A percentile compares a stretch with the other conserved stretches of the same genome.
These are phyloP conservation scores for Spatholobus suberectus DNA, from an alignment of 306 rosid species.

Conservation along the genomic window DNA sequence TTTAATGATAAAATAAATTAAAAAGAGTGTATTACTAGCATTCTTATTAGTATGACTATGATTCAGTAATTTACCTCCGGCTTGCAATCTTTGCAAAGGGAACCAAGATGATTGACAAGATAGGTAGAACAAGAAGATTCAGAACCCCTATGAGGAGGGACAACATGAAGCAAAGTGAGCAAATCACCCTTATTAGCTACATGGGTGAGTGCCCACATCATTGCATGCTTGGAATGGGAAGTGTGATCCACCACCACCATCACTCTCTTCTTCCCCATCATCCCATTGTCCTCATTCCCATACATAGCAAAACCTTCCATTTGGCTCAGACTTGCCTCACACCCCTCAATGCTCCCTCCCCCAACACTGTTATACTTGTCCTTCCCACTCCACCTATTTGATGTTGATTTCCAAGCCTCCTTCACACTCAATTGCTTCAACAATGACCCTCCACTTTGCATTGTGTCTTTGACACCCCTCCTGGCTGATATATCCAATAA, in stretches of 20 bases:
- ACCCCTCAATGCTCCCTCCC: conserved; percentile 22
- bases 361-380: conserved; percentile 30
- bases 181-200: conserved; percentile 76
- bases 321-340: conserved; percentile 54
- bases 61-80: conserved; percentile 64
- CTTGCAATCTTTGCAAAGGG: conserved; percentile 79
- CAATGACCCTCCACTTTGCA: conserved; percentile 64
- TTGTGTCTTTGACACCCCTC: conserved; percentile 35
- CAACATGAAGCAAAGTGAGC: conserved; percentile 77
- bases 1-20: too few species aligned
- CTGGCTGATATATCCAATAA: conserved; percentile 31
- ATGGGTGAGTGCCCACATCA: conserved; percentile 91
- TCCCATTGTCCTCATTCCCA: conserved; percentile 50
- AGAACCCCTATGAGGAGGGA: conserved; percentile 51
- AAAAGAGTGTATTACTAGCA: too few species aligned
- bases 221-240: conserved; percentile 77
- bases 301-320: conserved; percentile 62
- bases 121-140: conserved; percentile 58
- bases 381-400: conserved; percentile 64
- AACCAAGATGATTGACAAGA: conserved; percentile 74
- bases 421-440: conserved; percentile 65
- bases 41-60: neutral
- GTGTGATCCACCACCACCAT: conserved; percentile 86
- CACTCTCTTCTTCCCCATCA: conserved; percentile 68
- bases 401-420: conserved; percentile 69